Base-by-base conservation (phyloP, 495 filamentous ascomycete species). In the Penicillium maclennaniae region DNA sequence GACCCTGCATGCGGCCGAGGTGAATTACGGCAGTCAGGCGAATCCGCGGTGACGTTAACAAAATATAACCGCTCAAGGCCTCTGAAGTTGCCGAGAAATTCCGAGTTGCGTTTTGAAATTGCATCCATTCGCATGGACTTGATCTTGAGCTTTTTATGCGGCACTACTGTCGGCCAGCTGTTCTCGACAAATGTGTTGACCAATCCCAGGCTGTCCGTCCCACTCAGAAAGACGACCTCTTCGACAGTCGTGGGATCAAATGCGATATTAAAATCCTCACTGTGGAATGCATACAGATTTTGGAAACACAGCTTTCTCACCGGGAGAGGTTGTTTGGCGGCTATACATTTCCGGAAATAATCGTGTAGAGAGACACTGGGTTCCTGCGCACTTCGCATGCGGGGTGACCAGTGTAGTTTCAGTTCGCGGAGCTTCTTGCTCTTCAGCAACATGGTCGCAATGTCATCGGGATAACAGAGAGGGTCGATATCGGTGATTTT, bases 381-480 rank as follows among this genome's bases (percentile, higher is more conserved):
- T 55, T 86, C 83, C 37, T 79, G 77, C 21, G 67, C 69, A 37
- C 76, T 73, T 15, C 82, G 72, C 79, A 86, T 86, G 7, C 83
- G 82, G 8, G 83, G 80, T 27, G 72, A 82, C 76, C 80, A 86
- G 54, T 85, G 79, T 27, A 85, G 51, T 34, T 67, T 79, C 7
- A 86, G 70, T 17, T 81, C 77, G 39, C 68, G 69, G 27, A 86
- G 62, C 27, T 80, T 81, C 46, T 68, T 74, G 15, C 79, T 77
- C 31, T 75, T 71, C 21, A 70, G 65, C 3, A 85, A 67, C 21
- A 86, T 62, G 7, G 79, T 69, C 7, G 81, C 80, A 28, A 86
- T 77, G 59, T 86, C 83, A 59, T 86, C 83, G 0, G 80, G 78
- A 52, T 85, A 85, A 62, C 83, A 86, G 8, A 86, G 68, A 1